Conservation (phyloP, 108 stramenopile species). For the Nitzschia sp. region DNA sequence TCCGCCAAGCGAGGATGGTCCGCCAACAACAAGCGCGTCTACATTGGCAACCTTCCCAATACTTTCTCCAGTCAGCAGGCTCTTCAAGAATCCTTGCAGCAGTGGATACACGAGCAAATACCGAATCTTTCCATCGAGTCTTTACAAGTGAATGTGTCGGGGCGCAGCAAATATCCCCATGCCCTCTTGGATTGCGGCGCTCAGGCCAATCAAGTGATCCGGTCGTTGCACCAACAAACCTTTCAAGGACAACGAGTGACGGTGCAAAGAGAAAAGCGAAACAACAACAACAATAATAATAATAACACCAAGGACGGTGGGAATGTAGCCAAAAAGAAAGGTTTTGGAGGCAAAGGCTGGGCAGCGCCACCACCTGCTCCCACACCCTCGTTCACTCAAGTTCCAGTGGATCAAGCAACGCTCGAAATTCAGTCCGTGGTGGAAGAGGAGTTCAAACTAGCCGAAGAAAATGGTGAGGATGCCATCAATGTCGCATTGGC, state of each 20-base stretch:
- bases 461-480: constrained; percentile 21
- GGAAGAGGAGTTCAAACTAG: constrained; percentile 2
- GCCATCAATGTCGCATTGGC: constrained; percentile 30
- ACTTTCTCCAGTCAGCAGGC: neutral
- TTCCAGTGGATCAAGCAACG: constrained; percentile 10
- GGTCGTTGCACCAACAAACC: constrained; percentile 9
- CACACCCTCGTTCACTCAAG: neutral
- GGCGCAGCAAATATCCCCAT: constrained; percentile 6
- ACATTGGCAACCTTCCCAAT: constrained; percentile 23
- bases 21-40: constrained; percentile 16
- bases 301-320: neutral
- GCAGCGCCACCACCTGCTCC: neutral
- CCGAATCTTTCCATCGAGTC: constrained; percentile 13
- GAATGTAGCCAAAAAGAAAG: neutral
- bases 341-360: neutral
- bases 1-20: neutral
- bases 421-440: constrained; percentile 18
- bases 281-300: constrained; percentile 1
- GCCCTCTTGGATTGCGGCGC: constrained; percentile 17
- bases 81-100: neutral
- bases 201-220: constrained; percentile 6
- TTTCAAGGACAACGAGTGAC: constrained; percentile 11
- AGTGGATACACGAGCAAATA: neutral
- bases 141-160: neutral
- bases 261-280: constrained; percentile 23